phyloP scores from a whole-genome alignment of 371 early-diverging fungal genomes.

The Capniomyces stellatus region DNA sequence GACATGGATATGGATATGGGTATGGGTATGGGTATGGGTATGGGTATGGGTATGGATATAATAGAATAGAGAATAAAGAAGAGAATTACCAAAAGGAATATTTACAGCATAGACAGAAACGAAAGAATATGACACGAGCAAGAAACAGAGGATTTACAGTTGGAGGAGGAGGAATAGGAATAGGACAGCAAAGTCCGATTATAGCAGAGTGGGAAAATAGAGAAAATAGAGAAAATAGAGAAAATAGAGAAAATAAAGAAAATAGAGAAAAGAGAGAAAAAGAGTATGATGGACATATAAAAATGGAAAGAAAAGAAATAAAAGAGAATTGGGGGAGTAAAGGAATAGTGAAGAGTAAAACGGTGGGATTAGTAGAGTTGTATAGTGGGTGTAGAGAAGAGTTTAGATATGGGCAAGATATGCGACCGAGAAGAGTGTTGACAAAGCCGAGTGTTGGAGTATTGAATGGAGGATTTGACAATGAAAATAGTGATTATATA shows the following conservation, averaged over 20 bases:
- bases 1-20: too few species aligned
- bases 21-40: too few species aligned
- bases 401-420: too few species aligned
- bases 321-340: neutral
- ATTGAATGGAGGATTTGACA: constrained; percentile 84
- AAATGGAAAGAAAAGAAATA: neutral
- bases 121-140: neutral
- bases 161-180: neutral
- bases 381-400: too few species aligned
- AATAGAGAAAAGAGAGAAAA: neutral
- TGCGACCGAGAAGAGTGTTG: too few species aligned
- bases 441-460: constrained; percentile 80
- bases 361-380: too few species aligned
- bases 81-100: neutral
- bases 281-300: neutral
- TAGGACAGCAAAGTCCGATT: neutral
- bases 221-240: neutral
- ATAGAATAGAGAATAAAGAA: neutral
- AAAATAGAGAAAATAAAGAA: neutral
- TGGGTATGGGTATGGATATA: neutral
- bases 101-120: neutral
- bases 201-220: neutral
- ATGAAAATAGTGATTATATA: constrained; percentile 84
- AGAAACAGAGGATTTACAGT: neutral
- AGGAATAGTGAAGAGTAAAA: neutral